A percentile compares a stretch with the other conserved stretches of the same genome.
Evolutionary conservation across 306 rosid genomes (phyloP).

Genomic region (Rosa rugosa): DNA sequence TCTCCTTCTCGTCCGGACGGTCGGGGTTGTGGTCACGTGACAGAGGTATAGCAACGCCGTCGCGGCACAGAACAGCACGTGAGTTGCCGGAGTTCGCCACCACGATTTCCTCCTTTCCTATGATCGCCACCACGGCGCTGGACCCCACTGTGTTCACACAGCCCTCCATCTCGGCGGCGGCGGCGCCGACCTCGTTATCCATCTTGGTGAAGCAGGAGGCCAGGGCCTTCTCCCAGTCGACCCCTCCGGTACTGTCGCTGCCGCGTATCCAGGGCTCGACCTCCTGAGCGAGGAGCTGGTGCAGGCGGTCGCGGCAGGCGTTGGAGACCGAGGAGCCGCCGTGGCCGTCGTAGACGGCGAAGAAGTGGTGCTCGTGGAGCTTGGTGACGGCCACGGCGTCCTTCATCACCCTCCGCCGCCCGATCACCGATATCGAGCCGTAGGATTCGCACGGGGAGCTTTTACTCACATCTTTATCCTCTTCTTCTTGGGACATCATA

Average conservation of each 20-base stretch:
- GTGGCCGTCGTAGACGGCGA: slow-evolving; percentile 68
- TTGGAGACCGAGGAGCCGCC: slow-evolving; percentile 53
- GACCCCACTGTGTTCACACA: slow-evolving; percentile 42
- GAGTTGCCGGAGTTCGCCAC: slow-evolving; percentile 73
- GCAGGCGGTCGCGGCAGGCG: slow-evolving; percentile 61
- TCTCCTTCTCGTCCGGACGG: slow-evolving; percentile 55
- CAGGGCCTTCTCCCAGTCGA: slow-evolving; percentile 55
- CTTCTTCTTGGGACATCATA: neutral
- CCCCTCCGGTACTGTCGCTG: neutral
- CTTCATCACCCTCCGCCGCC: slow-evolving; percentile 62
- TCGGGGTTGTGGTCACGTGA: slow-evolving; percentile 71
- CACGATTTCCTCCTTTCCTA: slow-evolving; percentile 44
- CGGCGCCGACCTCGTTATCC: slow-evolving; percentile 47
- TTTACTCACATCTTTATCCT: neutral
- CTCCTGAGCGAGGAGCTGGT: slow-evolving; percentile 50
- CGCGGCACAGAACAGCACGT: slow-evolving; percentile 53
- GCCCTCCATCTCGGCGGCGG: neutral
- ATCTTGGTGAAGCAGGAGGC: slow-evolving; percentile 50
- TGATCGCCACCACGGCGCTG: slow-evolving; percentile 54
- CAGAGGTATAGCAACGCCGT: slow-evolving; percentile 49
- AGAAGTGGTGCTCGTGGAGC: slow-evolving; percentile 35
- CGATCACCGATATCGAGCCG: slow-evolving; percentile 62
- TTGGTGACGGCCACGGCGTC: slow-evolving; percentile 42
- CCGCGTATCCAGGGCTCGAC: neutral
- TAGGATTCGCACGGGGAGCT: slow-evolving; percentile 17